Evolutionary conservation across 140 eudicot species (phyloP).

Genomic region (Ambrosia hybrid): DNA sequence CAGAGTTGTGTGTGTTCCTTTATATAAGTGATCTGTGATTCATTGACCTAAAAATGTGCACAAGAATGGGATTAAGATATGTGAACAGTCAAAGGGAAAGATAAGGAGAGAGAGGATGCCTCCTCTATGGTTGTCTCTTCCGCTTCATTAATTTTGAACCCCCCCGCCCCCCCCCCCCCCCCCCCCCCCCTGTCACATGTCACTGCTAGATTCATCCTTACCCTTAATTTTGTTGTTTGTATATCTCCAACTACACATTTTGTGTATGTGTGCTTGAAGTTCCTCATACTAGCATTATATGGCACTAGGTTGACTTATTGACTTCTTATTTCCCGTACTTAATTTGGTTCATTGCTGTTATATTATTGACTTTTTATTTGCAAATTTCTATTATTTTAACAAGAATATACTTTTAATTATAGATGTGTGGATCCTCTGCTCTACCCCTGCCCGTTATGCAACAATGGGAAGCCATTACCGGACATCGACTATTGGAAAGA

Average conservation of each 20-base stretch:
- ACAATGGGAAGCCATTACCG: slow-evolving; percentile 93
- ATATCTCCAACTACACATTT: too few species aligned
- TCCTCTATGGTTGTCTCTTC: too few species aligned
- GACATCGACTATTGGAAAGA: slow-evolving; percentile 81
- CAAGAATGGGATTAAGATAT: not conserved
- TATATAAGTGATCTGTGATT: not conserved
- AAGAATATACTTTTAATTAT: not conserved
- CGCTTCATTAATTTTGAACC: too few species aligned
- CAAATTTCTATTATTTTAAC: not conserved
- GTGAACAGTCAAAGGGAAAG: not conserved
- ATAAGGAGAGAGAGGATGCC: not conserved
- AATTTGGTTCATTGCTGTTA: not conserved
- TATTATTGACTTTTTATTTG: slow-evolving; percentile 2
- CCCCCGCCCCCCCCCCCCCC: too few species aligned
- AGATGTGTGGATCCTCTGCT: slow-evolving; percentile 99
- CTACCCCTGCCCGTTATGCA: slow-evolving; percentile 96
- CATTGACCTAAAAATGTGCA: not conserved
- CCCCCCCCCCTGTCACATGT: too few species aligned
- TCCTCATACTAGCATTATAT: too few species aligned
- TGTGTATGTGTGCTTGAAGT: too few species aligned
- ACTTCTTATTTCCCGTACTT: not conserved
- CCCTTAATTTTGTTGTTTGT: too few species aligned
- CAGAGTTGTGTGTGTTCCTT: not conserved
- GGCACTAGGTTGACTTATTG: not conserved
- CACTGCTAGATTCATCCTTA: too few species aligned